These are phyloP conservation scores for Elongisporangium prolatum DNA, from an alignment of 352 stramenopile genomes.

Conservation along the genomic window DNA sequence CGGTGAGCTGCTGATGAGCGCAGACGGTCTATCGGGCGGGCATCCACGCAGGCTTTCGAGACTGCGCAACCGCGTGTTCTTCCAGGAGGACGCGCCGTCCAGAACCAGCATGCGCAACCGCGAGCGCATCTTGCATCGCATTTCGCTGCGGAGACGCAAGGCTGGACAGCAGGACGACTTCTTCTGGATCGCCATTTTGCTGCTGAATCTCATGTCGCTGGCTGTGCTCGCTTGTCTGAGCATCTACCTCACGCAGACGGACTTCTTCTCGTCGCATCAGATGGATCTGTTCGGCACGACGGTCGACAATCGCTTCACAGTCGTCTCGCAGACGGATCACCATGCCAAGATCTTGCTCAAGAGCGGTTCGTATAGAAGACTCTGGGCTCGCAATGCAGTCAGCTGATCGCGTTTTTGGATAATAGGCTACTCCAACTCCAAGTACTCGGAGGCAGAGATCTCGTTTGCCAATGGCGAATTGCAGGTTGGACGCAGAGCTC, in stretches of 20 bases:
- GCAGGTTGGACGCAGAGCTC: slow-evolving; percentile 46
- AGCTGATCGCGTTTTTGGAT: background rate
- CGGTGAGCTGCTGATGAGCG: slow-evolving; percentile 29
- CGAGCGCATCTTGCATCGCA: slow-evolving; percentile 41
- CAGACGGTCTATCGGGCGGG: slow-evolving; percentile 5
- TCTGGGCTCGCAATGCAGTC: background rate
- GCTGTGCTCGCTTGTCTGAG: slow-evolving; percentile 49
- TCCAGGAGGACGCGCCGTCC: slow-evolving; percentile 27
- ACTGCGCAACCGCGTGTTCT: slow-evolving; percentile 46
- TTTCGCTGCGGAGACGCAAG: slow-evolving; percentile 58
- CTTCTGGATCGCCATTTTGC: slow-evolving; percentile 74
- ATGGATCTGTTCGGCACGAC: slow-evolving; percentile 77
- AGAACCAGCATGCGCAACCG: slow-evolving; percentile 22
- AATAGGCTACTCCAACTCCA: slow-evolving; percentile 66
- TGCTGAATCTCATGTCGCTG: slow-evolving; percentile 69
- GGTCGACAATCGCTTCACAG: slow-evolving; percentile 77
- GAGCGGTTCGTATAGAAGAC: slow-evolving; percentile 33
- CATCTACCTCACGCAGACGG: slow-evolving; percentile 70
- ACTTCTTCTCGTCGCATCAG: slow-evolving; percentile 82
- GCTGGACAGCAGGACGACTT: slow-evolving; percentile 34
- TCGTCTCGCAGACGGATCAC: slow-evolving; percentile 58
- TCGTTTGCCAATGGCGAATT: slow-evolving; percentile 60
- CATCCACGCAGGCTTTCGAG: background rate
- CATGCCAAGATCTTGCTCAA: slow-evolving; percentile 75
- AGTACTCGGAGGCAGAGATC: slow-evolving; percentile 67